Evolutionary conservation across 2,329 filamentous ascomycete genomes (phyloP).

Genomic region (Dryadomyces quercus-mongolicae): DNA sequence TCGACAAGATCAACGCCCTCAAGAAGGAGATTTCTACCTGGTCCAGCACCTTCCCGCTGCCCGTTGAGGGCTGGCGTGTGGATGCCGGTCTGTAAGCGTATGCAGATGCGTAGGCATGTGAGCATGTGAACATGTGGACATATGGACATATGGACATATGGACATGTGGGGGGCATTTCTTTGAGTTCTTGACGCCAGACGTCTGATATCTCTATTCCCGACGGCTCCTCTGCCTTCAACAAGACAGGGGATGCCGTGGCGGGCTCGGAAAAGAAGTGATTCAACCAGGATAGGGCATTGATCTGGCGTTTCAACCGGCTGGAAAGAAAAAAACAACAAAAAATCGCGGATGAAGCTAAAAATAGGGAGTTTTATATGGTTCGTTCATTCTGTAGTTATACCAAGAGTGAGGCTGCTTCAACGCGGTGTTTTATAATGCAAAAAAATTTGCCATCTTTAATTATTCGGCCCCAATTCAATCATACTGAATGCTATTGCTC

Average conservation of each 20-base stretch:
- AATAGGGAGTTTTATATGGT: not conserved
- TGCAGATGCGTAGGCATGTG: no score
- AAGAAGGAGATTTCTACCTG: conserved; percentile 83
- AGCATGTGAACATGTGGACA: no score
- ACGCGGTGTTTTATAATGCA: not conserved
- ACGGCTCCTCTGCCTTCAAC: not conserved
- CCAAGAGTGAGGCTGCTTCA: not conserved
- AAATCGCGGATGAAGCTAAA: not conserved
- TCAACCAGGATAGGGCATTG: not conserved
- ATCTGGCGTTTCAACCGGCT: conserved; percentile 7
- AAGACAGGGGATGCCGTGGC: not conserved
- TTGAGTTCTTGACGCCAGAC: no score
- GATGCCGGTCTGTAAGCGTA: conserved; percentile 43
- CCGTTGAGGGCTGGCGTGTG: conserved; percentile 60
- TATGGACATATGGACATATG: no score
- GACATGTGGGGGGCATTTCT: no score
- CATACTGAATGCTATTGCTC: no score
- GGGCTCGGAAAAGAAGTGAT: not conserved
- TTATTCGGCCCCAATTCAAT: no score
- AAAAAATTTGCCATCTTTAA: not conserved
- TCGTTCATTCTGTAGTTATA: not conserved
- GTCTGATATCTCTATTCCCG: no score
- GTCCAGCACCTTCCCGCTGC: conserved; percentile 86
- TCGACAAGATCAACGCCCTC: conserved; percentile 71
- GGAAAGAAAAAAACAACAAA: not conserved